Conservation (phyloP, 2,329 filamentous ascomycete genomes). For the Dissoconium aciculare region DNA sequence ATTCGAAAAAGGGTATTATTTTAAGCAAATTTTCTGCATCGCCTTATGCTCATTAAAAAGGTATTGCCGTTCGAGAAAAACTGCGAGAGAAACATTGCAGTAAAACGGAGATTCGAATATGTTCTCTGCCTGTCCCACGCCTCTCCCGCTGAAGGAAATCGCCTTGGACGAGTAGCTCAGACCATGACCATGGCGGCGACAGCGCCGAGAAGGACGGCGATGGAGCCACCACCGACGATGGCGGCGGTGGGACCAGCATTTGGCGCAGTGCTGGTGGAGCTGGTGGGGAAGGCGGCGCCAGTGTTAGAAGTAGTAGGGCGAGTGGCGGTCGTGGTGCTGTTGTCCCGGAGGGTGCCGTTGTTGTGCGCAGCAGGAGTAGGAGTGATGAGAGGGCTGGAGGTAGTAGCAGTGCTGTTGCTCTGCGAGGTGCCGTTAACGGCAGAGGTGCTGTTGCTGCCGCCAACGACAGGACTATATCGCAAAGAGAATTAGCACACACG, state of each 20-base stretch:
- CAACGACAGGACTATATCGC: too few species aligned
- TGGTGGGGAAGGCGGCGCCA: constrained; percentile 10
- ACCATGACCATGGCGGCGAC: constrained; percentile 26
- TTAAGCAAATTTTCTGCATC: too few species aligned
- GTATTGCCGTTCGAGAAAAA: too few species aligned
- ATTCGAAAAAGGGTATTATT: too few species aligned
- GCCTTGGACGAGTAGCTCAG: too few species aligned
- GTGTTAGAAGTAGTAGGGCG: constrained; percentile 8
- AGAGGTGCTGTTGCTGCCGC: constrained; percentile 14
- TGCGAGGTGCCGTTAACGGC: constrained; percentile 11
- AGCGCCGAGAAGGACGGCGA: constrained; percentile 29
- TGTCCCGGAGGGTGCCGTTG: constrained; percentile 15
- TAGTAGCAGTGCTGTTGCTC: constrained; percentile 12
- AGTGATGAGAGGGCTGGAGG: constrained; percentile 15
- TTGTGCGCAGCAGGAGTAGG: constrained; percentile 17
- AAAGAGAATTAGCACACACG: constrained; percentile 10
- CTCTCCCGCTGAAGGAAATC: too few species aligned
- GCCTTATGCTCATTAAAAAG: too few species aligned
- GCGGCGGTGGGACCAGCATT: constrained; percentile 10
- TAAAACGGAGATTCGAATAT: too few species aligned
- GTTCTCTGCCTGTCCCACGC: too few species aligned
- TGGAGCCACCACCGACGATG: constrained; percentile 21
- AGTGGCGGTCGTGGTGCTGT: constrained; percentile 16
- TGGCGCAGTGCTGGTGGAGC: constrained; percentile 5
- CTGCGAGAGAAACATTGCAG: too few species aligned